Conservation (phyloP, 805 yeast species). For the Lipomyces anomalus region DNA sequence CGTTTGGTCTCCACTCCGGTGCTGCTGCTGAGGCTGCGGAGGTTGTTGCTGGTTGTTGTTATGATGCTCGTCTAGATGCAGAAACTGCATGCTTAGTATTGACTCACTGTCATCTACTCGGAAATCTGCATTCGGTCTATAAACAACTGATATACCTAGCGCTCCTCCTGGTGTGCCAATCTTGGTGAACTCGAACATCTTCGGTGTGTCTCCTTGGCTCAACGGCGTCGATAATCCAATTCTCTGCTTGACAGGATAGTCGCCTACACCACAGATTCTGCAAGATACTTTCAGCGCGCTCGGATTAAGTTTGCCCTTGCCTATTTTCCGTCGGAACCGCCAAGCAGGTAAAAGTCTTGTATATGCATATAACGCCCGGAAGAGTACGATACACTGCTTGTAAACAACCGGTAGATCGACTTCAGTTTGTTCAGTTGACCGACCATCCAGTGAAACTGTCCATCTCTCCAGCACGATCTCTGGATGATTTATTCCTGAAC, state of each 20-base stretch:
- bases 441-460: conserved; percentile 72
- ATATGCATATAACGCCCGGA: conserved; percentile 67
- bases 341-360: conserved; percentile 66
- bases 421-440: conserved; percentile 43
- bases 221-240: conserved; percentile 38
- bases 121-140: conserved; percentile 66
- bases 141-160: conserved; percentile 69
- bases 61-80: conserved; percentile 41
- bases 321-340: conserved; percentile 46
- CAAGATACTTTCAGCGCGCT: conserved; percentile 48
- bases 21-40: conserved; percentile 6
- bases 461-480: conserved; percentile 95
- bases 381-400: conserved; percentile 65
- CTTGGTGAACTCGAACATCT: conserved; percentile 60
- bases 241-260: conserved; percentile 65
- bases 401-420: conserved; percentile 64
- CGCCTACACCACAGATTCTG: conserved; percentile 45
- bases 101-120: conserved; percentile 62
- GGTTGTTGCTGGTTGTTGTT: background rate
- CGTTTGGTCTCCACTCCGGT: no score
- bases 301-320: conserved; percentile 36
- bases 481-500: conserved; percentile 34
- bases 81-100: conserved; percentile 52
- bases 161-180: conserved; percentile 72
- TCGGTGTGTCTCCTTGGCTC: conserved; percentile 42